Evolutionary conservation across 495 filamentous ascomycete genomes (phyloP).

Genomic region (Thermothielavioides terrestris): DNA sequence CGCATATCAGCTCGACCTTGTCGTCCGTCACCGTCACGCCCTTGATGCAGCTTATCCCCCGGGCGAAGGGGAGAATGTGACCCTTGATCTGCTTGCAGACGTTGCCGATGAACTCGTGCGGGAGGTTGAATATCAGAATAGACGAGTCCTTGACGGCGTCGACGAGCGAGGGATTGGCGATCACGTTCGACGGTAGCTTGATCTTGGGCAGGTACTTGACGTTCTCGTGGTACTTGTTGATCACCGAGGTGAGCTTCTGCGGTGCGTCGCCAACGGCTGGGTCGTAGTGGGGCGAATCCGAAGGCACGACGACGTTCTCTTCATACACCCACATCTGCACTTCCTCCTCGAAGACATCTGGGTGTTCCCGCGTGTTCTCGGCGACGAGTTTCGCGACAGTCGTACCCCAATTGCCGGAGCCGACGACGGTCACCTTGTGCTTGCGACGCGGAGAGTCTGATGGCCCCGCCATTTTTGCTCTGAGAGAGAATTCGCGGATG

Average conservation of each 20-base stretch:
- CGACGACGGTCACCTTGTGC: slow-evolving; percentile 91
- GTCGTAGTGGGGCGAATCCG: slow-evolving; percentile 53
- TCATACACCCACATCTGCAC: slow-evolving; percentile 98
- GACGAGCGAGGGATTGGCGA: slow-evolving; percentile 80
- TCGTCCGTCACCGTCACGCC: slow-evolving; percentile 82
- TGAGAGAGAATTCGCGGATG: slow-evolving; percentile 8
- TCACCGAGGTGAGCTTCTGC: slow-evolving; percentile 79
- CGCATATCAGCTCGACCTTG: slow-evolving; percentile 82
- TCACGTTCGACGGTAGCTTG: slow-evolving; percentile 70
- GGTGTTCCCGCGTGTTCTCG: slow-evolving; percentile 73
- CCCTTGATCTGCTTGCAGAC: slow-evolving; percentile 80
- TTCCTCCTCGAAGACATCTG: slow-evolving; percentile 71
- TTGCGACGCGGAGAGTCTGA: slow-evolving; percentile 44
- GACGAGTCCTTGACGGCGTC: slow-evolving; percentile 74
- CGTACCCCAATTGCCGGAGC: slow-evolving; percentile 97
- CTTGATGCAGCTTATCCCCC: slow-evolving; percentile 97
- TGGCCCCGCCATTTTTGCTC: slow-evolving; percentile 28
- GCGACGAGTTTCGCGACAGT: slow-evolving; percentile 96
- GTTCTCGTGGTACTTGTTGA: slow-evolving; percentile 93
- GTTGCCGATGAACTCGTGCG: slow-evolving; percentile 91
- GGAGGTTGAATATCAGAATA: slow-evolving; percentile 92
- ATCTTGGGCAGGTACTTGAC: slow-evolving; percentile 92
- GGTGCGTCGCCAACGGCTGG: slow-evolving; percentile 41
- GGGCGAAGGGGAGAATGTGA: slow-evolving; percentile 81
- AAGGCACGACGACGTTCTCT: slow-evolving; percentile 69